Conservation (phyloP, 2,329 filamentous ascomycete species). For the Hypomyces rosellus region DNA sequence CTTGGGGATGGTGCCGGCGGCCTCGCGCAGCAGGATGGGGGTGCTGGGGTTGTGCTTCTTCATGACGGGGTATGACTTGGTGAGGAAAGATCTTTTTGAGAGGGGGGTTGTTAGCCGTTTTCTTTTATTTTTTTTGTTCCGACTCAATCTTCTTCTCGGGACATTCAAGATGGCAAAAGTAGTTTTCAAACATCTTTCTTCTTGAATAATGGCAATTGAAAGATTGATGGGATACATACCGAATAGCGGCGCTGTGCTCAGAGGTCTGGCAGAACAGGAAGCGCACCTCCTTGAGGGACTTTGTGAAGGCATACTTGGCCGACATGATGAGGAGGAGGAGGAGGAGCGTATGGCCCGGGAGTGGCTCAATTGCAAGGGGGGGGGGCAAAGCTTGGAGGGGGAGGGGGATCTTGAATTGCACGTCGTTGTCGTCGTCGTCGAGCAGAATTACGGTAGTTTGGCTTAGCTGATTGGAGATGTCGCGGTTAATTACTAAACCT, state of each 20-base stretch:
- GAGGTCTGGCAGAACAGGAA: constrained; percentile 96
- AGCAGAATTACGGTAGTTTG: background rate
- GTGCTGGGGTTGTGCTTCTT: constrained; percentile 97
- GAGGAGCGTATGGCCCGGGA: background rate
- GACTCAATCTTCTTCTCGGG: background rate
- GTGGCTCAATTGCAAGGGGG: too few relatives aligned
- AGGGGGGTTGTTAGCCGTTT: background rate
- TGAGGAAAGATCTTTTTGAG: constrained; percentile 80
- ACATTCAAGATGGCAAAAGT: background rate
- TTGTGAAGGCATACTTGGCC: constrained; percentile 84
- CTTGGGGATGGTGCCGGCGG: constrained; percentile 72
- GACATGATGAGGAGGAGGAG: constrained; percentile 57
- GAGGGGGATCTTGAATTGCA: background rate
- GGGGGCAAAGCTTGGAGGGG: background rate
- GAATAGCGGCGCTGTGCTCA: constrained; percentile 79
- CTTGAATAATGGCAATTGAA: background rate
- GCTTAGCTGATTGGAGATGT: too few relatives aligned
- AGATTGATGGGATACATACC: constrained; percentile 49
- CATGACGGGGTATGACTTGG: constrained; percentile 92
- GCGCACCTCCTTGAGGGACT: constrained; percentile 86
- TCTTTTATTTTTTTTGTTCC: background rate
- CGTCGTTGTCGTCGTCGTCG: background rate
- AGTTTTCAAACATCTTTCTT: background rate
- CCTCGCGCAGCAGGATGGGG: constrained; percentile 93
- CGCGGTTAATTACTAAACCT: background rate